Conservation (phyloP, 352 stramenopile species). For the Phytophthora rubi region DNA sequence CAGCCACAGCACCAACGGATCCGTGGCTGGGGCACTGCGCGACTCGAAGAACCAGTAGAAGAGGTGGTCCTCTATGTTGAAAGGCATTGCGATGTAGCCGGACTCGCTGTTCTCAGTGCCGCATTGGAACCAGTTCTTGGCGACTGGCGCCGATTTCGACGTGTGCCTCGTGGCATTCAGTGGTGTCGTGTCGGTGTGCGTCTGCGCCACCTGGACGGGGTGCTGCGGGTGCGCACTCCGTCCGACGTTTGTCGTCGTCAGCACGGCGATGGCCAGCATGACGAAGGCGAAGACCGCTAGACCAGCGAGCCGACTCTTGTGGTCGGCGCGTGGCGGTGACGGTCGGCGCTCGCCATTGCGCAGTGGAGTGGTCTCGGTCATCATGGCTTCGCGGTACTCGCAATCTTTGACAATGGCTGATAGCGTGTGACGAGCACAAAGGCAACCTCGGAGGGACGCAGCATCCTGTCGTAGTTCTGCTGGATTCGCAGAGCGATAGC, state of each 20-base stretch:
- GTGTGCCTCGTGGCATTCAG: conserved; percentile 9
- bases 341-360: conserved; percentile 12
- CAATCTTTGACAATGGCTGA: conserved; percentile 1
- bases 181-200: conserved; percentile 2
- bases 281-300: conserved; percentile 28
- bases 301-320: conserved; percentile 22
- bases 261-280: conserved; percentile 24
- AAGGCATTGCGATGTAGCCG: conserved; percentile 48
- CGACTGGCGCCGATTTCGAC: background rate
- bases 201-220: conserved; percentile 15
- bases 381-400: conserved; percentile 14
- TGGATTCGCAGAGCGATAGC: background rate
- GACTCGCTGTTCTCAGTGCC: conserved; percentile 48
- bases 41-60: conserved; percentile 77
- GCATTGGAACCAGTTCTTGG: conserved; percentile 28
- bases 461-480: background rate
- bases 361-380: conserved; percentile 36
- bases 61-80: conserved; percentile 46
- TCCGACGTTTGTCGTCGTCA: conserved; percentile 27
- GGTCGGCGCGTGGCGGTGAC: background rate
- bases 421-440: background rate
- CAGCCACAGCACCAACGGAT: conserved; percentile 80
- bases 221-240: conserved; percentile 1
- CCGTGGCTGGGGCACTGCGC: conserved; percentile 45
- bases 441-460: background rate